Percentiles rank a stretch among this genome's conserved stretches.
These are phyloP conservation scores for Penicillium sp. DNA, from an alignment of 2,329 filamentous ascomycete genomes.

Conservation along the genomic window DNA sequence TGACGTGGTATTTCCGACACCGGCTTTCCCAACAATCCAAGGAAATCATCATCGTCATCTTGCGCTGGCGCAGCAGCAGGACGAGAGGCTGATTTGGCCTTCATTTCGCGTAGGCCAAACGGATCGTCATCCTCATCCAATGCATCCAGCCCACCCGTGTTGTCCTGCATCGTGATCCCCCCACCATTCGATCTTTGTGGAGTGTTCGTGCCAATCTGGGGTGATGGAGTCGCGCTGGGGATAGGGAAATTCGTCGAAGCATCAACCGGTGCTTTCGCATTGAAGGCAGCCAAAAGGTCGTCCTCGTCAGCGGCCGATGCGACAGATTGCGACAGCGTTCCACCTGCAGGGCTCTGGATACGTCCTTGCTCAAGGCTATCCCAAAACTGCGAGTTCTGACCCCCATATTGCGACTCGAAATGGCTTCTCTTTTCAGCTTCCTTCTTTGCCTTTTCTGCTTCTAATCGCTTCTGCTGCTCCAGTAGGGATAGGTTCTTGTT, in stretches of 20 bases:
- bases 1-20: constrained; percentile 52
- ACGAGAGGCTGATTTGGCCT: constrained; percentile 53
- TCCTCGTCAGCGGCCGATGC: constrained; percentile 60
- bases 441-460: constrained; percentile 73
- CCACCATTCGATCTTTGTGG: constrained; percentile 13
- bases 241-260: constrained; percentile 59
- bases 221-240: constrained; percentile 39
- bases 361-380: constrained; percentile 65
- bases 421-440: constrained; percentile 71
- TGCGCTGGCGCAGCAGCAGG: constrained; percentile 43
- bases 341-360: constrained; percentile 45
- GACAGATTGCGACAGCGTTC: constrained; percentile 49
- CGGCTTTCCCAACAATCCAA: constrained; percentile 61
- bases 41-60: constrained; percentile 62
- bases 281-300: constrained; percentile 63
- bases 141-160: constrained; percentile 26
- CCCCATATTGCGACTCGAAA: constrained; percentile 75
- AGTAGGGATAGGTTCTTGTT: constrained; percentile 69
- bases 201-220: constrained; percentile 19
- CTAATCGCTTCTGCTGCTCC: constrained; percentile 67
- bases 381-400: constrained; percentile 67
- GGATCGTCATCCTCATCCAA: constrained; percentile 79
- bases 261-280: constrained; percentile 59
- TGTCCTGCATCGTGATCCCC: constrained; percentile 19
- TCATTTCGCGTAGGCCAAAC: constrained; percentile 73